These are phyloP conservation scores for Prinsepia uniflora DNA, from an alignment of 306 rosid genomes.

Conservation along the genomic window DNA sequence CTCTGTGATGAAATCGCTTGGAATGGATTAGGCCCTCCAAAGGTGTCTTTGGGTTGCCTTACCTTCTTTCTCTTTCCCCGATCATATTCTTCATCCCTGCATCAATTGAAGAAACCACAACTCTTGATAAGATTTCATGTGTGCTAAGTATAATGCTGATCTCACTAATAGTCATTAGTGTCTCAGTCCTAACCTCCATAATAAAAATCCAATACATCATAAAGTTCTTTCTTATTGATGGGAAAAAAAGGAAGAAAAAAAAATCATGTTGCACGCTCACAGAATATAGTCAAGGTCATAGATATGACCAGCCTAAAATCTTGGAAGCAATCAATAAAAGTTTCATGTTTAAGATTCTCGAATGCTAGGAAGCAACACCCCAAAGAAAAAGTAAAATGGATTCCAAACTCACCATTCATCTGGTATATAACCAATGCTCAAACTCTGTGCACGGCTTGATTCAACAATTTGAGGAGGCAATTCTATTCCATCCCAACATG, in stretches of 20 bases:
- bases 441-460: constrained; percentile 27
- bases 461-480: constrained; percentile 38
- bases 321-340: too few species aligned
- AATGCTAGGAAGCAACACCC: neutral
- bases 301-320: too few species aligned
- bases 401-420: constrained; percentile 77
- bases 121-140: neutral
- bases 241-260: too few species aligned
- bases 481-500: constrained; percentile 72
- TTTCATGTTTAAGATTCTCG: too few species aligned
- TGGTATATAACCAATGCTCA: constrained; percentile 62
- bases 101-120: constrained; percentile 6
- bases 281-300: neutral
- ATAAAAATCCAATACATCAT: neutral
- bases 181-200: neutral
- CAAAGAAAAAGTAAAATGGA: neutral
- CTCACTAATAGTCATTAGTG: neutral
- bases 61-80: constrained; percentile 82
- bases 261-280: neutral
- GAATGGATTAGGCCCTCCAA: constrained; percentile 69
- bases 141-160: neutral
- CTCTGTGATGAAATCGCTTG: constrained; percentile 61
- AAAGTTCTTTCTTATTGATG: neutral
- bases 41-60: constrained; percentile 38
- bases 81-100: constrained; percentile 94